These are phyloP conservation scores for Trichoderma oligosporum DNA, from an alignment of 2,329 filamentous ascomycete genomes.

Conservation along the genomic window DNA sequence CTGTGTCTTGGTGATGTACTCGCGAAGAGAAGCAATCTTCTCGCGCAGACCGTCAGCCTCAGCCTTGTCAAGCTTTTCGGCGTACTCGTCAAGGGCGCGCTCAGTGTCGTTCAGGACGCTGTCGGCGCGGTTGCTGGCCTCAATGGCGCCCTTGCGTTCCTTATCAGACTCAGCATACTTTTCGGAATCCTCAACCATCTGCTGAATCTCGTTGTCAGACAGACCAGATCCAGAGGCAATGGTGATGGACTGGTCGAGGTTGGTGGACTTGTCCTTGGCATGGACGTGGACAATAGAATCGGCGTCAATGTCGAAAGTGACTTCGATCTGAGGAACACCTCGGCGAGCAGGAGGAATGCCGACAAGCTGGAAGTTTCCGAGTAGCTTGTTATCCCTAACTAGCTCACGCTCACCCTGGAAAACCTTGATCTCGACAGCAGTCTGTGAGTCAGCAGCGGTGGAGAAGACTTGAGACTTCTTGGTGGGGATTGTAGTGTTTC, in stretches of 20 bases:
- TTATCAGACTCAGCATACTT: constrained; percentile 93
- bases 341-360: constrained; percentile 94
- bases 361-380: constrained; percentile 99
- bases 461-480: constrained; percentile 99
- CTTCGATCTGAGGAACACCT: constrained; percentile 93
- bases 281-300: constrained; percentile 97
- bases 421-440: constrained; percentile 98
- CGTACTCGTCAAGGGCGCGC: constrained; percentile 95
- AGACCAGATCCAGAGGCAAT: constrained; percentile 97
- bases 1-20: constrained; percentile 92
- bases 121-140: constrained; percentile 96
- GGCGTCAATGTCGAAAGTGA: constrained; percentile 98
- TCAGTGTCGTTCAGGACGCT: constrained; percentile 95
- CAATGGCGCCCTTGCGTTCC: constrained; percentile 92
- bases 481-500: constrained; percentile 97
- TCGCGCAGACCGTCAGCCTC: constrained; percentile 91
- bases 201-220: constrained; percentile 88
- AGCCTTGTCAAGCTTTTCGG: constrained; percentile 93
- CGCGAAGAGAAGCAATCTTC: constrained; percentile 82
- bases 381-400: constrained; percentile 95
- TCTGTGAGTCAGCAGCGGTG: constrained; percentile 96
- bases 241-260: constrained; percentile 99
- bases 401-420: constrained; percentile 99
- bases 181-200: constrained; percentile 97
- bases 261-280: constrained; percentile 98